Percentiles rank a stretch among this genome's conserved stretches.
These are phyloP conservation scores for Tetragonia tetragonoides DNA, from an alignment of 148 eudicot species.

Conservation along the genomic window DNA sequence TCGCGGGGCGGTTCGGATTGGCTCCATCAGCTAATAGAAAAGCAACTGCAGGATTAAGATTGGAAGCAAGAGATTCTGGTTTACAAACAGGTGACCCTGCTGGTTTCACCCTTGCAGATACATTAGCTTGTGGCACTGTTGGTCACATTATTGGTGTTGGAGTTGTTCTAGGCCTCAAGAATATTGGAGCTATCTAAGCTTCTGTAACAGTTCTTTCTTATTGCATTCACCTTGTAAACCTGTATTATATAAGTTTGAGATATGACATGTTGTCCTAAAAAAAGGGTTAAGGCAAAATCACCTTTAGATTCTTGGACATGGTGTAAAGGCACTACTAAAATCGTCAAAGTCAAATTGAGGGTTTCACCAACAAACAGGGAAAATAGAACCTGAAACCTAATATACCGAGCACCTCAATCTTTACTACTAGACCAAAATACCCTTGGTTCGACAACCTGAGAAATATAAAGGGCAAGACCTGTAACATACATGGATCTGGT, in stretches of 20 bases:
- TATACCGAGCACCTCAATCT: no score
- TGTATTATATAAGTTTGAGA: background rate
- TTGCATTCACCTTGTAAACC: conserved; percentile 26
- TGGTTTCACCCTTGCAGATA: conserved; percentile 94
- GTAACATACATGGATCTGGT: no score
- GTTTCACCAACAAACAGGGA: no score
- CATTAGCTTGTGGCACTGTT: conserved; percentile 82
- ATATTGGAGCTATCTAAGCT: conserved; percentile 69
- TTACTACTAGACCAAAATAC: no score
- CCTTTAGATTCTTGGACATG: no score
- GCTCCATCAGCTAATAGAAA: conserved; percentile 98
- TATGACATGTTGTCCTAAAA: no score
- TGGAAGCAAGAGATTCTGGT: conserved; percentile 88
- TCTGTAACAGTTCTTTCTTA: background rate
- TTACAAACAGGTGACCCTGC: conserved; percentile 98
- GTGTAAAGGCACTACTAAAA: no score
- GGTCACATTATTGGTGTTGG: conserved; percentile 99
- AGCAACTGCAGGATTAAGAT: conserved; percentile 86
- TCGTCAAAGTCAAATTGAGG: no score
- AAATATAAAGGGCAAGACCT: no score
- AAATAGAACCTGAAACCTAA: no score
- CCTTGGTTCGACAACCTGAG: no score
- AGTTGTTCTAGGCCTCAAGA: conserved; percentile 96
- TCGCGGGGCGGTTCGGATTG: conserved; percentile 91
- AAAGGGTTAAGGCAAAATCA: no score